Conservation (phyloP, 1,284 basidiomycete genomes). For the Melampsora larici-populina region DNA sequence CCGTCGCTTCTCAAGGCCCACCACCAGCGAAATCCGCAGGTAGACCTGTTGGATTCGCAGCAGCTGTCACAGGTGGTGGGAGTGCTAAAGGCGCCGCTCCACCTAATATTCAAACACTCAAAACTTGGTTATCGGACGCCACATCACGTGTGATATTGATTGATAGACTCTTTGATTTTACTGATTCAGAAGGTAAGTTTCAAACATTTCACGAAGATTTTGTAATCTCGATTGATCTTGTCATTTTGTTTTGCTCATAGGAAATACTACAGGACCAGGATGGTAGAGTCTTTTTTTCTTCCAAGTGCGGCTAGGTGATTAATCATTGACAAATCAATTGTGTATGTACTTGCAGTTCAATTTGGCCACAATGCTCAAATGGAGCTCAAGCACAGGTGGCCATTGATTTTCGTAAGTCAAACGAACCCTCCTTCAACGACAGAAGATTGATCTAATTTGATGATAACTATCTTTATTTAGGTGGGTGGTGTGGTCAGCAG, state of each 20-base stretch:
- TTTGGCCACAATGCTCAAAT: neutral
- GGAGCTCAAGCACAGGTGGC: neutral
- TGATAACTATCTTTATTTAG: neutral
- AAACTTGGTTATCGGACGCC: constrained; percentile 26
- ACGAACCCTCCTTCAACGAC: neutral
- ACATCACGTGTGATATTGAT: constrained; percentile 32
- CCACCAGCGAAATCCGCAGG: neutral
- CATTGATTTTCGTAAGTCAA: neutral
- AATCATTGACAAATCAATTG: neutral
- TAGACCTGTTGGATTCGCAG: neutral
- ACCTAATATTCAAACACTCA: neutral
- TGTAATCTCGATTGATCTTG: neutral
- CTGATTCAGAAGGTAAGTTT: neutral
- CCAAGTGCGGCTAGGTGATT: neutral
- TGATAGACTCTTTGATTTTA: constrained; percentile 32
- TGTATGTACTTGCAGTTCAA: neutral
- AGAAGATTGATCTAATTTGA: neutral
- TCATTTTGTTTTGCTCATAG: neutral
- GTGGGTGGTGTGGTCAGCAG: neutral
- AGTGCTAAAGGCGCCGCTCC: constrained; percentile 13
- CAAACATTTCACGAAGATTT: no score
- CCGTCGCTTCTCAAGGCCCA: neutral
- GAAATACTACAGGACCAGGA: constrained; percentile 1
- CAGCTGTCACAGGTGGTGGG: constrained; percentile 24
- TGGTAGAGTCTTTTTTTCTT: neutral